Base-by-base conservation (phyloP, 768 basidiomycete species). In the Termitomyces titanicus region DNA sequence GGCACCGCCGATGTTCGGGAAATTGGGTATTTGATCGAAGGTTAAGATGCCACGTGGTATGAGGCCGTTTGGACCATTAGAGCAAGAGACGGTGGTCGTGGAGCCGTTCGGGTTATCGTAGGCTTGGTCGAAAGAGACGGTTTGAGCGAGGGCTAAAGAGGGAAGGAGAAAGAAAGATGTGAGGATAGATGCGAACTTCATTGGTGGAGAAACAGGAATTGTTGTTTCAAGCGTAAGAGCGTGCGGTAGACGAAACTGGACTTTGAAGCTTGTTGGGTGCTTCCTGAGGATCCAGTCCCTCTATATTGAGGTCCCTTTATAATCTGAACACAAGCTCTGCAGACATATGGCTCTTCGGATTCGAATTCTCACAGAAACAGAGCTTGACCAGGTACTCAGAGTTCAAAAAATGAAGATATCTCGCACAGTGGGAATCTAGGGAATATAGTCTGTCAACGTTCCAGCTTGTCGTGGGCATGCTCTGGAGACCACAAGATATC, bases 1-100 rank as follows among this genome's bases (percentile, higher is more conserved):
- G 0, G 73, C 76, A 3, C 76, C 82, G 27, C 80, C 82, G 61
- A 85, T 79, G 67, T 70, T 62, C 4, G 83, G 81, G 70, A 82
- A 85, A 44, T 64, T 66, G 12, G 82, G 80, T 20, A 84, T 64
- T 35, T 71, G 67, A 8, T 66, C 70, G 39, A 83, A 77, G 29
- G 74, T 80, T 12, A 64, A 68, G 65, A 69, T 83, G 13, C 33
- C 33, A 7, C 64, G 63, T 15, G 69, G 68, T 9, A 70, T 27
- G 17, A 83, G 68, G n/a, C 80, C 81, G 51, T 79, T 65, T 12
- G 64, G 51, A 18, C 80, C 80, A 51, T 75, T 69, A 0, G 78
- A 80, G 70, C 83, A 84, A 34, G 76, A 71, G 35, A 81, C 75
- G 6, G 54, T 64, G 50, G 56, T 39, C 24, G 81, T 68, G 24